Evolutionary conservation across 306 rosid genomes (phyloP).

Genomic region (Corylus americana): DNA sequence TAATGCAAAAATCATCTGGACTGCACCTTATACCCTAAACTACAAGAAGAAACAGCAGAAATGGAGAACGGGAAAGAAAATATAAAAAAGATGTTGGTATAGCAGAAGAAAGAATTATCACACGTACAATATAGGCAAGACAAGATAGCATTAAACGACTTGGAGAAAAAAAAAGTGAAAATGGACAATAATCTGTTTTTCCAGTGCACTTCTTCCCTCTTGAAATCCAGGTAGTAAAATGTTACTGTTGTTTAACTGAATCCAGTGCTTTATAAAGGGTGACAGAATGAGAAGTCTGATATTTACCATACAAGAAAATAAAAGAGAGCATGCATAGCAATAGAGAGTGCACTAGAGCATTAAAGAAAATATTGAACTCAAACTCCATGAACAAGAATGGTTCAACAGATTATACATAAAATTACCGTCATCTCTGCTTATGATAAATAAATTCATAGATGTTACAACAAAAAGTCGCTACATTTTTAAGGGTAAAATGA

Average conservation of each 20-base stretch:
- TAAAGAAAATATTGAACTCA: background rate
- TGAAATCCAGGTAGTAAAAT: background rate
- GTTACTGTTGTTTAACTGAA: background rate
- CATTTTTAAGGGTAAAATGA: conserved; percentile 2
- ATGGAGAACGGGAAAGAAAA: background rate
- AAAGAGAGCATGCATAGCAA: background rate
- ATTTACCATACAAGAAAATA: background rate
- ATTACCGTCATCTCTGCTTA: background rate
- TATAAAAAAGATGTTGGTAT: background rate
- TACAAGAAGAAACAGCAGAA: background rate
- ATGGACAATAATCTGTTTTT: background rate
- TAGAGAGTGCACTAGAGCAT: background rate
- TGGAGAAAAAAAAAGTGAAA: background rate
- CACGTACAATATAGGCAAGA: background rate
- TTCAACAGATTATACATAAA: background rate
- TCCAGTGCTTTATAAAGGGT: background rate
- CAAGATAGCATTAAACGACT: background rate
- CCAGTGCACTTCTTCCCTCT: background rate
- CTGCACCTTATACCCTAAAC: background rate
- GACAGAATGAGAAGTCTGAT: background rate
- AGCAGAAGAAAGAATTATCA: background rate
- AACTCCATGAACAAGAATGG: background rate
- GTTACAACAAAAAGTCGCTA: background rate
- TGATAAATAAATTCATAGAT: background rate
- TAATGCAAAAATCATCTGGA: too few relatives aligned